Base-by-base conservation (phyloP, 129 eudicot genomes). In the Artemisia annua region DNA sequence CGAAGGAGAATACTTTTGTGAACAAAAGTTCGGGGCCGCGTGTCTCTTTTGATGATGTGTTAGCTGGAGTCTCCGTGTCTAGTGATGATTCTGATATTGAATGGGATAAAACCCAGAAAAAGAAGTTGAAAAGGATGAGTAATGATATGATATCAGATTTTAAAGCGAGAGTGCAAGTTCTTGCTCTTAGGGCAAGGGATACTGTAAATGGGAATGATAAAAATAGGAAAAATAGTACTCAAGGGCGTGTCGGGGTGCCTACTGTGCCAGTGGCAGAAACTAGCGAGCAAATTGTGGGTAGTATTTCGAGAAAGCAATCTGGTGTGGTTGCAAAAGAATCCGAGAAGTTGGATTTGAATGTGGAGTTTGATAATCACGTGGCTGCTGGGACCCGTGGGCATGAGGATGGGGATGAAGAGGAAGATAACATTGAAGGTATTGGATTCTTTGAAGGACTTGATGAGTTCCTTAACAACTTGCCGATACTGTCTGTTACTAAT, bases 321-420 rank as follows among this genome's bases (percentile, higher is more conserved):
- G 90, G 81, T 26, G 83, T 85, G 62, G 83, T 78, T 74, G 87
- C 85, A 11, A 89, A 80, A 70, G 87, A 87, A 53, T 68, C 80
- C 75, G 96, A 90, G 77, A 94, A 79, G 78, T 81, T 90, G 87
- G 98, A 94, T 85, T 81, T 94, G 83, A 94, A 86, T 84, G 91
- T 92, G 65, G 90, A 88, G 73, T 82, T 88, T 48, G 86, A 83
- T 58, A 91, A 91, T 43, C 88, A 91, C 69, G 96, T 66, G 69
- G 69, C 70, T 70, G 79, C 66, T 67, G 84, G 69, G 22, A 77
- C 81, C 32, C 79, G 80, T 18, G 85, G 86, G 7, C 19, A 74
- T 63, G 86, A 66, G 30, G 75, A 77, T 0, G 39, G 87, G 83
- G 88, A 77, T 28, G 96, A 81, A 49, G 85, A 71, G 26, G 46